A percentile compares a stretch with the other conserved stretches of the same genome.
Conservation (phyloP, 2,329 filamentous ascomycete genomes). For the Fusarium subtropicale region DNA sequence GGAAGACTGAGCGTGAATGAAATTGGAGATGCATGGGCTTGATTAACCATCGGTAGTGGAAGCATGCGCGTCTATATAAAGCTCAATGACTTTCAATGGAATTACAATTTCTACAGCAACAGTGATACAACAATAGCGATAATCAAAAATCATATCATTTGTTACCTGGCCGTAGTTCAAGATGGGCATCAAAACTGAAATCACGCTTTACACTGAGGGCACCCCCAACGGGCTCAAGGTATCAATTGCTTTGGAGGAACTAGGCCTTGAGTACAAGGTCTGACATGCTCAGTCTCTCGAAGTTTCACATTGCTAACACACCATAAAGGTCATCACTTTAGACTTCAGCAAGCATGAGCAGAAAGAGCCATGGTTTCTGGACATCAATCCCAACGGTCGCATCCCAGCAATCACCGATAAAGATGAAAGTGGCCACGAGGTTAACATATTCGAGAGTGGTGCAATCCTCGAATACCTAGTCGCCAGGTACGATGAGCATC, state of each 20-base stretch:
- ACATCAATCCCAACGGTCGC: slow-evolving; percentile 92
- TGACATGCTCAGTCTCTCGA: rapidly evolving
- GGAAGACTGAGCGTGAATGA: neutral
- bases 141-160: neutral
- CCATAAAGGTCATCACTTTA: slow-evolving; percentile 70
- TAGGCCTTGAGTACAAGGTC: slow-evolving; percentile 81
- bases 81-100: neutral
- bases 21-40: too few species aligned
- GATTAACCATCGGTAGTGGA: too few species aligned
- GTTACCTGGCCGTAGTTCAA: too few species aligned
- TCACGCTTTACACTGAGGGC: slow-evolving; percentile 82
- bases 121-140: too few species aligned
- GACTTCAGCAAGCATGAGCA: slow-evolving; percentile 68
- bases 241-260: slow-evolving; percentile 85
- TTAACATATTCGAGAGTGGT: slow-evolving; percentile 84
- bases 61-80: too few species aligned
- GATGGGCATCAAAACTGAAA: slow-evolving; percentile 54
- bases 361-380: slow-evolving; percentile 86
- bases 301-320: slow-evolving; percentile 50
- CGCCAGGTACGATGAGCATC: slow-evolving; percentile 80
- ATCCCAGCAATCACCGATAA: slow-evolving; percentile 88
- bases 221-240: slow-evolving; percentile 93
- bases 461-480: slow-evolving; percentile 86
- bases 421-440: slow-evolving; percentile 75
- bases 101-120: neutral